Evolutionary conservation across 2,329 filamentous ascomycete genomes (phyloP), one percentile per base, ranked within the genome.

Genomic region (Cyclaneusma minus): DNA sequence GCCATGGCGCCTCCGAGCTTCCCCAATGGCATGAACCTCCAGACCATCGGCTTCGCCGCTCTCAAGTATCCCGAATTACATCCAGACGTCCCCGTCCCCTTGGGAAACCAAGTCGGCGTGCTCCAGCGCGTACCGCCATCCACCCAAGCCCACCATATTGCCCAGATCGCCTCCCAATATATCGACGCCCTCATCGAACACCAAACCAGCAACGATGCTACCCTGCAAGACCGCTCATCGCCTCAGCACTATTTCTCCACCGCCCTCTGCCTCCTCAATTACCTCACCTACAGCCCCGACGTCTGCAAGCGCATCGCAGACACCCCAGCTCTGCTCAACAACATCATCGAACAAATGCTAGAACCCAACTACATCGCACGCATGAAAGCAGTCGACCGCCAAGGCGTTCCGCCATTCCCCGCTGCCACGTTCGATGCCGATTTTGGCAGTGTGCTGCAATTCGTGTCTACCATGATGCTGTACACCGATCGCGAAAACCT

Each of bases 161-260:
- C 36, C 12, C 40, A 41, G 22, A 32, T 41, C 3, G 32, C 38
- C 12, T 41, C 38, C 3, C 40, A 40, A 26, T 43, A 40, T 28
- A 29, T 43, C 19, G 20, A 17, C 4, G 32, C 38, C 8, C 34
- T 43, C 11, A 19, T 43, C 8, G 30, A 32, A 8, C 41, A 39
- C 27, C 35, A 39, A 29, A 29, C 14, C 29, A 37, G 37, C 30
- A 28, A 32, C 8, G 37, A 30, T n/a, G n/a, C n/a, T n/a, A n/a
- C n/a, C n/a, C n/a, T n/a, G n/a, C n/a, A n/a, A n/a, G n/a, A n/a
- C n/a, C 10, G 25, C 39, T 22, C 29, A 7, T 29, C 18, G 9
- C 23, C 38, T 3, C 37, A 43, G 22, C 41, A 40, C 23, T 42
- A 37, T 23, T 35, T 37, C 27, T 35, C 37, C 3, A 34, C 31